Base-by-base conservation (phyloP, 805 yeast species). In the Brettanomyces naardenensis region DNA sequence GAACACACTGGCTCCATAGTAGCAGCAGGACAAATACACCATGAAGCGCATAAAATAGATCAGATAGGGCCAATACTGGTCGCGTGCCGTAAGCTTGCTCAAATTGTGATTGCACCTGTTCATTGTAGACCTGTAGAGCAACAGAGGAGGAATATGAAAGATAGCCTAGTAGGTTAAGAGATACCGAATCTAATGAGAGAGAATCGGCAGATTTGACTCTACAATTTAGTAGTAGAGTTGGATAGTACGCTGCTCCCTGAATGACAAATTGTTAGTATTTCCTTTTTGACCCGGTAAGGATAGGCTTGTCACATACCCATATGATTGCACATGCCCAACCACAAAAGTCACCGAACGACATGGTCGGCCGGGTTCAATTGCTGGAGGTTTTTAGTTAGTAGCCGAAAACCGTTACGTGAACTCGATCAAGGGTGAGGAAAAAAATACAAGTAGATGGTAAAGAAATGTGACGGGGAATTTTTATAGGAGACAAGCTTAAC, bases 201-300 rank as follows among this genome's bases (percentile, higher is more conserved):
- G 77, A 76, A 36, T 69, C 71, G 0, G 78, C 57, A 0, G 72
- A 62, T 37, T 51, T 55, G 13, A 62, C 52, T 20, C 45, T 52
- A 45, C 59, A 61, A 42, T 71, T 71, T 6, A 69, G 53, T 6
- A 61, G 28, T 5, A 73, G 37, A 2, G 74, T 68, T 4, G 78
- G 75, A 43, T 73, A 73, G 52, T 68, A 68, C 2, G 78, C 69
- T 1, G 70, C 38, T 13, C 76, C 62, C 73, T 65, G 25, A 6
- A 26, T 3, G 11, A 28, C 5, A 6, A 26, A 23, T 17, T 20
- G 38, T 29, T 19, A 31, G 37, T 33, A 19, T 19, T n/a, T n/a
- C n/a, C n/a, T n/a, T n/a, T n/a, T n/a, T n/a, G n/a, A n/a, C n/a
- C n/a, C n/a, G n/a, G n/a, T n/a, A n/a, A n/a, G n/a, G n/a, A n/a